Evolutionary conservation across 2,329 filamentous ascomycete species (phyloP).

Genomic region (Diaporthe citriasiana): DNA sequence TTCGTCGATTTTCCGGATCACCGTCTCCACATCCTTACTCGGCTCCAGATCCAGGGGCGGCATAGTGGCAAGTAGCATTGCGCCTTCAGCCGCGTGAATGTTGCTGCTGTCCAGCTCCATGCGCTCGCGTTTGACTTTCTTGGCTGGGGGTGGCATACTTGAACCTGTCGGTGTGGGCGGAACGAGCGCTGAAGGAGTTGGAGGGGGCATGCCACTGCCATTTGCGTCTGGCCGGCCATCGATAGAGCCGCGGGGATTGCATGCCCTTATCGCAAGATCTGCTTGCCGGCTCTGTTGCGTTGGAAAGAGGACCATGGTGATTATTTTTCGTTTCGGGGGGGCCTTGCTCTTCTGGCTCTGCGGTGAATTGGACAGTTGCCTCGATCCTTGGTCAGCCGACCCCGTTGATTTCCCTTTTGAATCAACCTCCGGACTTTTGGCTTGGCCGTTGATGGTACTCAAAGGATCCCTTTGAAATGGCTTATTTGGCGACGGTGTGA

Average conservation of each 20-base stretch:
- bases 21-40: slow-evolving; percentile 76
- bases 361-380: slow-evolving; percentile 65
- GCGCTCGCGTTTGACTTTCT: slow-evolving; percentile 77
- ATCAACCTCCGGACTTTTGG: slow-evolving; percentile 49
- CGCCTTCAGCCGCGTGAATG: slow-evolving; percentile 80
- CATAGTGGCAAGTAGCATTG: slow-evolving; percentile 80
- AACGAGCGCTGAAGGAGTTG: slow-evolving; percentile 73
- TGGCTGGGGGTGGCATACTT: slow-evolving; percentile 70
- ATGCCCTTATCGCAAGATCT: slow-evolving; percentile 83
- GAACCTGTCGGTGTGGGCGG: slow-evolving; percentile 74
- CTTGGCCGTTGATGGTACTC: slow-evolving; percentile 46
- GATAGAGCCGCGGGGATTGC: slow-evolving; percentile 70
- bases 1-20: slow-evolving; percentile 76
- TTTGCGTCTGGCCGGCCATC: slow-evolving; percentile 50
- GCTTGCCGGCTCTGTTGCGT: slow-evolving; percentile 81
- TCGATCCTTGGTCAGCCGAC: slow-evolving; percentile 71
- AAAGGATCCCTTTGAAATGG: slow-evolving; percentile 75
- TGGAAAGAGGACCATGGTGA: slow-evolving; percentile 86
- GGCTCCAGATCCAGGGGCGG: slow-evolving; percentile 84
- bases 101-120: slow-evolving; percentile 84
- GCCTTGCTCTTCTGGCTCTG: slow-evolving; percentile 61
- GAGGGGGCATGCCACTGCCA: slow-evolving; percentile 69
- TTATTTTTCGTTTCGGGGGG: slow-evolving; percentile 73
- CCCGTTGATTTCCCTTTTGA: slow-evolving; percentile 57
- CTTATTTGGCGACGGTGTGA: slow-evolving; percentile 89